Conservation (phyloP, 1,284 basidiomycete species). For the Trichosporon sp. region DNA sequence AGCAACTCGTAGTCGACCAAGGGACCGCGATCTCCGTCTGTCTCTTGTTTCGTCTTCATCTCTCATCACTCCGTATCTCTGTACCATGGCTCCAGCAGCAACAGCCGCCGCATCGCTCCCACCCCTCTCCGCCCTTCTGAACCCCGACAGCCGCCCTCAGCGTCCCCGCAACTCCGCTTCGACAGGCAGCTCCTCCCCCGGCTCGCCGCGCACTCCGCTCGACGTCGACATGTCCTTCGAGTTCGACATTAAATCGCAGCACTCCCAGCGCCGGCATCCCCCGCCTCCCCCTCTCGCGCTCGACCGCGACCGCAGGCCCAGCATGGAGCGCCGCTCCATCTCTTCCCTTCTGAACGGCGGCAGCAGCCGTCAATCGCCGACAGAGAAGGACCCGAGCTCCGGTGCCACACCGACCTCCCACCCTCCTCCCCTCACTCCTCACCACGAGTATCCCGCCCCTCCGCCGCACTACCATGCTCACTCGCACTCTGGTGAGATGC, state of each 20-base stretch:
- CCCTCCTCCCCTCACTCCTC: not conserved
- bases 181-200: not conserved
- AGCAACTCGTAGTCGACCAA: constrained; percentile 9
- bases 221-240: constrained; percentile 19
- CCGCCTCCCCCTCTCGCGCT: constrained; percentile 3
- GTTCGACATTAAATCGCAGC: constrained; percentile 17
- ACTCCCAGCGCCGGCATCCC: constrained; percentile 12
- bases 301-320: constrained; percentile 16
- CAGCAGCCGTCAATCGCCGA: not conserved
- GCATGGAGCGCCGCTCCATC: constrained; percentile 29
- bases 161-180: constrained; percentile 5
- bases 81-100: constrained; percentile 13
- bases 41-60: constrained; percentile 5
- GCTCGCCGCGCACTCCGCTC: constrained; percentile 21
- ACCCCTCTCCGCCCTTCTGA: constrained; percentile 14
- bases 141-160: not conserved
- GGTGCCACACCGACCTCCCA: constrained; percentile 2
- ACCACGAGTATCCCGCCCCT: constrained; percentile 16
- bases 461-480: constrained; percentile 10
- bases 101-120: not conserved
- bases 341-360: constrained; percentile 25
- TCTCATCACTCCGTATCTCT: not conserved
- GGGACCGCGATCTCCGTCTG: not conserved
- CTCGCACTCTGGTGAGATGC: not conserved
- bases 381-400: not conserved